Percentiles rank a stretch among this genome's conserved stretches.
phyloP scores from a whole-genome alignment of 2,329 filamentous ascomycete genomes.

The Passalora sequoiae region DNA sequence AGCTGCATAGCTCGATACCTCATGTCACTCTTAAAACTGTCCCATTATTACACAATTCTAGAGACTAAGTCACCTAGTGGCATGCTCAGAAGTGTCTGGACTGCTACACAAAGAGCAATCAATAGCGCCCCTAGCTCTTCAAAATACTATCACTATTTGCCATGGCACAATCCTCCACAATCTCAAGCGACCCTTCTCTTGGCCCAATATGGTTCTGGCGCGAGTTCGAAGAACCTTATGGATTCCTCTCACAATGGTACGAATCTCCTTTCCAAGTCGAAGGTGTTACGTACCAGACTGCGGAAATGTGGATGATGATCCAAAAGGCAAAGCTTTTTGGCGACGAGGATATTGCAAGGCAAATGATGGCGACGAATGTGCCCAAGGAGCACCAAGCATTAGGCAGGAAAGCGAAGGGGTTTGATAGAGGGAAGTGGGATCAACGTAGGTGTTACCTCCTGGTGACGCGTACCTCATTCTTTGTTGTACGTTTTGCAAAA shows the following conservation, averaged over 20 bases:
- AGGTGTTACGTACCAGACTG: conserved; percentile 36
- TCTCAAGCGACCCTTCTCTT: background rate
- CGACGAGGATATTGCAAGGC: conserved; percentile 41
- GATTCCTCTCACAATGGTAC: conserved; percentile 63
- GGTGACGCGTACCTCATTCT: too few species aligned
- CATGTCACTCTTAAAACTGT: too few species aligned
- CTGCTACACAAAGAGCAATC: too few species aligned
- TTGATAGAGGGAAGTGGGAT: conserved; percentile 51
- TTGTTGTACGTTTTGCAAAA: too few species aligned
- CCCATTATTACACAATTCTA: too few species aligned
- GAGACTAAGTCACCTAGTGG: too few species aligned
- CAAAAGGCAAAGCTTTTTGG: conserved; percentile 41
- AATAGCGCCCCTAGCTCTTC: too few species aligned
- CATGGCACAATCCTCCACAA: background rate
- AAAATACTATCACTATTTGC: too few species aligned
- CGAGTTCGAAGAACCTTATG: conserved; percentile 42
- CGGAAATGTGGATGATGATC: conserved; percentile 50
- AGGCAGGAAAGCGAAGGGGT: conserved; percentile 52
- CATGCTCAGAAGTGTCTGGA: too few species aligned
- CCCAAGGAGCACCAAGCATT: conserved; percentile 51
- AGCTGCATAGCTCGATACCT: too few species aligned
- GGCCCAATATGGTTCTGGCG: conserved; percentile 37
- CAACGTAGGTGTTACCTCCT: too few species aligned
- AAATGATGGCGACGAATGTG: conserved; percentile 46
- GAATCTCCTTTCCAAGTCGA: conserved; percentile 44